These are phyloP conservation scores for Brettanomyces anomalus DNA, from an alignment of 805 yeast genomes.

Conservation along the genomic window DNA sequence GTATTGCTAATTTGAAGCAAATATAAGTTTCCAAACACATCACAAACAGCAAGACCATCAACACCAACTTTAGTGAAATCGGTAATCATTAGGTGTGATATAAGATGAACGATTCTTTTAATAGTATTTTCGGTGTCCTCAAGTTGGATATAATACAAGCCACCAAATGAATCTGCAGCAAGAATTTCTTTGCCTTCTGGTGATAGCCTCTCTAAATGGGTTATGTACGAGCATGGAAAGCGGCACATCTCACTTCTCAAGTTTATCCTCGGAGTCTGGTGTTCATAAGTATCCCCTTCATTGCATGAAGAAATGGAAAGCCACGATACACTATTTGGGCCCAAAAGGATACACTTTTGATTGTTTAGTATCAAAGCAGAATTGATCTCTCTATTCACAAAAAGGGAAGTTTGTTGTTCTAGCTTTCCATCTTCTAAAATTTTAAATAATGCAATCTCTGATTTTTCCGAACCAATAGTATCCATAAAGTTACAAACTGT, in stretches of 20 bases:
- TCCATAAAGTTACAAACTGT: conserved; percentile 6
- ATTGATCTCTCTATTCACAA: conserved; percentile 4
- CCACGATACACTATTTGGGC: conserved; percentile 8
- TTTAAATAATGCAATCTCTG: conserved; percentile 9
- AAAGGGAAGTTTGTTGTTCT: conserved; percentile 8
- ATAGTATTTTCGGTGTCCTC: conserved; percentile 3
- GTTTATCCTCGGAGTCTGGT: background rate
- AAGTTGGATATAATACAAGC: conserved; percentile 9
- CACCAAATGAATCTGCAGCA: conserved; percentile 16
- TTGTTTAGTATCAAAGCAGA: conserved; percentile 1
- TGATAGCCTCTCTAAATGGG: conserved; percentile 2
- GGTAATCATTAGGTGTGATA: conserved; percentile 4
- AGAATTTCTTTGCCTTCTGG: conserved; percentile 4
- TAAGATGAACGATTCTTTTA: background rate
- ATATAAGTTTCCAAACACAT: conserved; percentile 17
- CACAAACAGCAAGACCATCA: conserved; percentile 16
- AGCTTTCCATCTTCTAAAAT: conserved; percentile 6
- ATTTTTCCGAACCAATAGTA: conserved; percentile 4
- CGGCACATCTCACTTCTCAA: background rate
- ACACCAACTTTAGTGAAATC: conserved; percentile 6
- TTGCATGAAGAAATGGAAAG: conserved; percentile 3
- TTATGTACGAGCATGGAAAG: conserved; percentile 3
- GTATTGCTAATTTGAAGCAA: conserved; percentile 4
- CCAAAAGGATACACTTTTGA: conserved; percentile 8
- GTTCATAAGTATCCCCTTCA: background rate